phyloP scores from a whole-genome alignment of 2,329 filamentous ascomycete genomes.

The Ophiostoma novo-ulmi region DNA sequence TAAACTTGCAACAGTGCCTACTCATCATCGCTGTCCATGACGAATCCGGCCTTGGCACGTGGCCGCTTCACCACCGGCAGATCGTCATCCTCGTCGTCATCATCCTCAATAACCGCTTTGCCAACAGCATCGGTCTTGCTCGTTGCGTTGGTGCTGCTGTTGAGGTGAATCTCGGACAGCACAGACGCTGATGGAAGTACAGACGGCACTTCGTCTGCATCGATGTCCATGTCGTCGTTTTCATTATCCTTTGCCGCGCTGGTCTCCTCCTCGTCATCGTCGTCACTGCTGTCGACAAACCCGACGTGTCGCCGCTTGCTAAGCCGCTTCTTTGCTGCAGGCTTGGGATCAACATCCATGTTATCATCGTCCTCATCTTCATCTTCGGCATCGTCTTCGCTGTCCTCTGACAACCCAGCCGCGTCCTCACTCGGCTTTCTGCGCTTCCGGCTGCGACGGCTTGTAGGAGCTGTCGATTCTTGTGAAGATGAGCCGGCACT shows the following conservation, averaged over 20 bases:
- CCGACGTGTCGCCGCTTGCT: constrained; percentile 23
- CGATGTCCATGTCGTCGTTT: constrained; percentile 30
- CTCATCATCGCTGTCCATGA: constrained; percentile 57
- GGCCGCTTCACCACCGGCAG: constrained; percentile 40
- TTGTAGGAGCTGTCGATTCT: neutral
- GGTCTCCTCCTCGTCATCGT: constrained; percentile 28
- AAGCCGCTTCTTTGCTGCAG: constrained; percentile 28
- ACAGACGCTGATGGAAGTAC: constrained; percentile 18
- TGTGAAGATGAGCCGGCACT: neutral
- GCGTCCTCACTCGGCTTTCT: constrained; percentile 26
- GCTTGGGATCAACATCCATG: neutral
- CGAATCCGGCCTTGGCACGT: constrained; percentile 49
- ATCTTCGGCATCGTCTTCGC: constrained; percentile 9
- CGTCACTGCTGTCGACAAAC: constrained; percentile 31
- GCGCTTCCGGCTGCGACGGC: constrained; percentile 21
- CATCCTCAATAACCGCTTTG: constrained; percentile 18
- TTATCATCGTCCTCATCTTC: neutral
- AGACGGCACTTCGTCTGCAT: constrained; percentile 28
- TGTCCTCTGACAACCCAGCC: constrained; percentile 16
- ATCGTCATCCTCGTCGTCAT: constrained; percentile 41
- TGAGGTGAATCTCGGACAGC: constrained; percentile 21
- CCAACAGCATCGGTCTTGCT: constrained; percentile 14
- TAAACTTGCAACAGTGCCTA: constrained; percentile 31
- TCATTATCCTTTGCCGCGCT: constrained; percentile 24
- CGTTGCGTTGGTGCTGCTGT: constrained; percentile 9